Percentiles rank a stretch among this genome's conserved stretches.
Conservation (phyloP, 805 yeast species). For the Kodamaea kaohsiungensis region DNA sequence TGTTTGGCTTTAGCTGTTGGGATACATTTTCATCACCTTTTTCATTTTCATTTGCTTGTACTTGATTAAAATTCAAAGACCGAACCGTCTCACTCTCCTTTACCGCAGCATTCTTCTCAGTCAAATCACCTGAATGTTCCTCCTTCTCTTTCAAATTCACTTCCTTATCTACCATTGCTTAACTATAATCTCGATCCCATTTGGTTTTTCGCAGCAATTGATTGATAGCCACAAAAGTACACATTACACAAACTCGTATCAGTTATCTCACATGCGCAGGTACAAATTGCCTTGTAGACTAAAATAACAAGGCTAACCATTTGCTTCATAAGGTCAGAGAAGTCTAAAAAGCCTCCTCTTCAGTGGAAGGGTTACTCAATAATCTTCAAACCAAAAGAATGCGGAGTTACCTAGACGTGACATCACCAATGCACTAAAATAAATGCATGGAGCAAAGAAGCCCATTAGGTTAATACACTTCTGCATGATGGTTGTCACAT, state of each 20-base stretch:
- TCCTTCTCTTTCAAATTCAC: background rate
- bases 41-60: background rate
- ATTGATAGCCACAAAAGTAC: conserved; percentile 1
- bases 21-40: background rate
- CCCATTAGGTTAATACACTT: background rate
- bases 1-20: background rate
- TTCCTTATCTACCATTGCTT: background rate
- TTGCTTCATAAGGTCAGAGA: no score
- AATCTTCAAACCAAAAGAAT: no score
- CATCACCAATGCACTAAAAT: no score
- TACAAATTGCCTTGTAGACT: background rate
- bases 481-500: background rate
- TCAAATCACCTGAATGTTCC: no score
- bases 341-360: no score
- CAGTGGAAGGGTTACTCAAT: no score
- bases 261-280: conserved; percentile 1
- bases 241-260: background rate
- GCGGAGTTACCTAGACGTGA: no score
- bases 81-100: no score
- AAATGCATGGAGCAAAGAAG: background rate
- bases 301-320: background rate
- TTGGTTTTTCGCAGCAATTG: conserved; percentile 7
- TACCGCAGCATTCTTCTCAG: no score
- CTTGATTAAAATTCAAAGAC: background rate
- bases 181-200: background rate